Conservation (phyloP, 139 green algal species). For the Tetradesmus obliquus region DNA sequence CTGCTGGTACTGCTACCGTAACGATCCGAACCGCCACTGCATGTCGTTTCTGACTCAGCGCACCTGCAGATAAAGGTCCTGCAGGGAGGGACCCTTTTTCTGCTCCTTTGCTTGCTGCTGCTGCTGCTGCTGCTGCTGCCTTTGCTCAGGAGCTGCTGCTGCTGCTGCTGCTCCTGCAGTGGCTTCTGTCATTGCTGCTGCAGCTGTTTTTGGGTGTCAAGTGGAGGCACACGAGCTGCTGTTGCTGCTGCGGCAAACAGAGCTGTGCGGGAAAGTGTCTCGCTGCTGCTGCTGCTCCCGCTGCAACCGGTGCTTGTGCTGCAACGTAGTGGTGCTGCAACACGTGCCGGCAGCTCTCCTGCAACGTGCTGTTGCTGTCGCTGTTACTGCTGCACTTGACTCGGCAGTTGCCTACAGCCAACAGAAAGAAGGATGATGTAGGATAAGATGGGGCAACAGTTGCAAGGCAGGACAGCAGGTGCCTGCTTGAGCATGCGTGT, state of each 20-base stretch:
- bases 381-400: background rate
- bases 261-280: background rate
- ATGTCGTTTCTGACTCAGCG: background rate
- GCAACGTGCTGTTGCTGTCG: background rate
- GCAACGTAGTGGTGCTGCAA: background rate
- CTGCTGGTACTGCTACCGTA: background rate
- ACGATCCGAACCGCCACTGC: background rate
- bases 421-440: no score
- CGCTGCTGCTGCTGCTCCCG: background rate
- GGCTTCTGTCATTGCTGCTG: background rate
- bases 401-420: no score
- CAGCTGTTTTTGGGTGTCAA: no score
- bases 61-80: conserved; percentile 28
- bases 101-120: conserved; percentile 22
- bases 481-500: no score
- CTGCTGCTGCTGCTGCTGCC: conserved; percentile 5
- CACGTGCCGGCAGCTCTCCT: background rate
- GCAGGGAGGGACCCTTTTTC: conserved; percentile 3
- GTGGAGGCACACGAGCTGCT: background rate
- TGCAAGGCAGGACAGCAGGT: no score
- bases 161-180: background rate
- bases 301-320: background rate
- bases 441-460: no score
- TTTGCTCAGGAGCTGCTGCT: background rate
- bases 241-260: background rate